Conservation (phyloP, 148 eudicot species). For the Camellia japonica region DNA sequence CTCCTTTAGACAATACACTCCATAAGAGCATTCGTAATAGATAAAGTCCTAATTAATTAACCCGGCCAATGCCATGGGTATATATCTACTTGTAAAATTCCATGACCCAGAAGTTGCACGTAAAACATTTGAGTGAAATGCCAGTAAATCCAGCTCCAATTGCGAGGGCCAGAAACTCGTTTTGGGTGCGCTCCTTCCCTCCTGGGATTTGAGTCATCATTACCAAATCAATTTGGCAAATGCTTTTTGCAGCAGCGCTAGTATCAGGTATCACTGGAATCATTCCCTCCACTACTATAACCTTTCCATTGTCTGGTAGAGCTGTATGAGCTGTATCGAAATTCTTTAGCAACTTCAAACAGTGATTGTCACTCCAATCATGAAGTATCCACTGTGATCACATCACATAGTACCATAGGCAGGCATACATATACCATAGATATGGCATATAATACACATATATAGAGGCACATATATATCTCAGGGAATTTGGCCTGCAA, state of each 20-base stretch:
- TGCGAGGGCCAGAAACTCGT: conserved; percentile 29
- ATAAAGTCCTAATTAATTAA: no score
- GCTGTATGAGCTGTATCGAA: conserved; percentile 35
- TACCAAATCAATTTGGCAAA: conserved; percentile 29
- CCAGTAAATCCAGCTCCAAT: conserved; percentile 25
- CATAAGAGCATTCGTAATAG: no score
- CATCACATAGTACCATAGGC: not conserved
- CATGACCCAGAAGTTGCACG: conserved; percentile 33
- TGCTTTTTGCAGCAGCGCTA: conserved; percentile 11
- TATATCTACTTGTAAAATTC: conserved; percentile 21
- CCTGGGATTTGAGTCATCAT: conserved; percentile 39
- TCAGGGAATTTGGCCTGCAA: not conserved
- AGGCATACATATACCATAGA: no score
- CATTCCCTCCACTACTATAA: conserved; percentile 35
- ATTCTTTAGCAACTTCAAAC: conserved; percentile 37
- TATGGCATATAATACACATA: no score
- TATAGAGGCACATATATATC: no score
- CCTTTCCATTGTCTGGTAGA: conserved; percentile 37
- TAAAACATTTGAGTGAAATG: conserved; percentile 20
- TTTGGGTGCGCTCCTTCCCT: conserved; percentile 31
- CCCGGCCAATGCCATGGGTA: not conserved
- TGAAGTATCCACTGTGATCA: conserved; percentile 42
- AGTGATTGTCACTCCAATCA: conserved; percentile 45
- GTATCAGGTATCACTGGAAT: conserved; percentile 21
- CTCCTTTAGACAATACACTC: no score